These are phyloP conservation scores for Copromyces sp. DNA, from an alignment of 495 filamentous ascomycete genomes.

Conservation along the genomic window DNA sequence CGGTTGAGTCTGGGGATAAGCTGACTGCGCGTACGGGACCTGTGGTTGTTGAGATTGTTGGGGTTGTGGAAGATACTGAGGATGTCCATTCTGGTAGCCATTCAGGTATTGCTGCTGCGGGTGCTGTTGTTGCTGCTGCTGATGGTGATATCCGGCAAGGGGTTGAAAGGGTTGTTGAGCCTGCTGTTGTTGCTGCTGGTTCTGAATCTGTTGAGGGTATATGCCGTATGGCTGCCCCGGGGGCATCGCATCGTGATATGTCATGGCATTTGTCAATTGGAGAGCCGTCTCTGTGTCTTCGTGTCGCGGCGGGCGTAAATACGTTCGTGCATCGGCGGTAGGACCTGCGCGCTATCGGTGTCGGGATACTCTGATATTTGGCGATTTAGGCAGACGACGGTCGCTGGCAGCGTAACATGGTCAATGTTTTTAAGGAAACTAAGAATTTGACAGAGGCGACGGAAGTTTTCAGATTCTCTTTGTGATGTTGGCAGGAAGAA, in stretches of 20 bases:
- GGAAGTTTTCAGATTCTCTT: not conserved
- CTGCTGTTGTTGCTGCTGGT: conserved; percentile 8
- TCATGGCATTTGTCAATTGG: conserved; percentile 23
- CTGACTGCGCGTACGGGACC: conserved; percentile 16
- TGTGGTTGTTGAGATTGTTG: conserved; percentile 16
- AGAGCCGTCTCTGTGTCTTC: conserved; percentile 1
- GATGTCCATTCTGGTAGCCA: conserved; percentile 10
- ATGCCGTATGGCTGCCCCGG: conserved; percentile 32
- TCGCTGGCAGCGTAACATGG: not conserved
- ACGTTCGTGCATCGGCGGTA: not conserved
- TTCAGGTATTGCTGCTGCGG: conserved; percentile 6
- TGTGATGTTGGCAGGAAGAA: not conserved
- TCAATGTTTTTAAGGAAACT: not conserved
- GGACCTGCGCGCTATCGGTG: not conserved
- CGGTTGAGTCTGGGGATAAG: not conserved
- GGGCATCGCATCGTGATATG: conserved; percentile 34
- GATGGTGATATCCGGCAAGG: conserved; percentile 3
- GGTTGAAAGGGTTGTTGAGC: not conserved
- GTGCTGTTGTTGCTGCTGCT: conserved; percentile 13
- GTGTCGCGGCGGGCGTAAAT: not conserved
- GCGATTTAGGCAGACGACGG: not conserved
- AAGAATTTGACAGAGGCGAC: not conserved
- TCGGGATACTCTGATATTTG: not conserved
- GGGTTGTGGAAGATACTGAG: conserved; percentile 4
- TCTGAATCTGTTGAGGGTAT: conserved; percentile 17